Percentiles rank a stretch among this genome's conserved stretches.
Conservation (phyloP, 208 protist genomes). For the Leptomonas seymouri region DNA sequence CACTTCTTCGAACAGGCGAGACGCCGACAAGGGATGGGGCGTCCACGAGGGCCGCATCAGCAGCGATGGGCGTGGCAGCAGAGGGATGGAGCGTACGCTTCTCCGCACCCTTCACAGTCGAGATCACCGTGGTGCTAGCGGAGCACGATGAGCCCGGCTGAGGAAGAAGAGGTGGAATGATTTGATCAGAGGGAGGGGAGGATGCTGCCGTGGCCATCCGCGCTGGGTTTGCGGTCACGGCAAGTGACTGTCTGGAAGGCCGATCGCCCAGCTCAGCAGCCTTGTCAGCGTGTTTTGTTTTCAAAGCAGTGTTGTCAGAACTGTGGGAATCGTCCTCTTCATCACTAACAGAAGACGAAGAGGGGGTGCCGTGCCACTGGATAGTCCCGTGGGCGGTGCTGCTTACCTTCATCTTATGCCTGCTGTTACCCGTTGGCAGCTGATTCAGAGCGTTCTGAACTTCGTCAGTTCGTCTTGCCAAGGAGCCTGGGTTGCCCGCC, state of each 20-base stretch:
- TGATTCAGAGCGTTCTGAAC: background rate
- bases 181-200: no score
- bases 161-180: no score
- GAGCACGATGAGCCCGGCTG: background rate
- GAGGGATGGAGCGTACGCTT: background rate
- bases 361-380: constrained; percentile 8
- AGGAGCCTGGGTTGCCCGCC: background rate
- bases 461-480: background rate
- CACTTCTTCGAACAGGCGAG: constrained; percentile 9
- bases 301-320: background rate
- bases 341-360: background rate
- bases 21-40: constrained; percentile 2
- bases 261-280: background rate
- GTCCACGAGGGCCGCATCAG: background rate
- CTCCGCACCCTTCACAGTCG: background rate
- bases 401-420: background rate
- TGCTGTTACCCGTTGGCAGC: background rate
- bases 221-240: no score
- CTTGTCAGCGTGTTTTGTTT: background rate
- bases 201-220: no score
- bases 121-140: no score
- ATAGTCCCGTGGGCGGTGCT: background rate
- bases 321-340: background rate
- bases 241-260: no score
- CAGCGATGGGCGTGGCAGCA: background rate